Conservation (phyloP, 2,329 filamentous ascomycete species). For the Diaporthe sp. region DNA sequence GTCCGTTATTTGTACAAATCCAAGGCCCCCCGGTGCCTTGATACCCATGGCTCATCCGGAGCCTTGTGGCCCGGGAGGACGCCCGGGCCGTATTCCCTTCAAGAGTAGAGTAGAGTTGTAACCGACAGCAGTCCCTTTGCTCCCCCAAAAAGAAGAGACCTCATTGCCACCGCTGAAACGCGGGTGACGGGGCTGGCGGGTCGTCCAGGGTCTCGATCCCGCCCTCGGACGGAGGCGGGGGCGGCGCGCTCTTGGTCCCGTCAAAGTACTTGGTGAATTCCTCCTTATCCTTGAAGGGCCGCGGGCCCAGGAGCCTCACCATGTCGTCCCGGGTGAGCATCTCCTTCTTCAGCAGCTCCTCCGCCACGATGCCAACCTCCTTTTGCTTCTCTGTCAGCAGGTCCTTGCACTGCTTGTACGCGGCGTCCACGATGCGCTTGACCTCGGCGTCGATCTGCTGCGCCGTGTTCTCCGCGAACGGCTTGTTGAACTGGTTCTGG, state of each 20-base stretch:
- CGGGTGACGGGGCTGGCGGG: constrained; percentile 50
- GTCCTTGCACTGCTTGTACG: constrained; percentile 90
- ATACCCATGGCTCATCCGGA: background rate
- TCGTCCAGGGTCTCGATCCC: constrained; percentile 57
- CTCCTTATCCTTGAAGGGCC: constrained; percentile 86
- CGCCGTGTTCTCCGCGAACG: constrained; percentile 94
- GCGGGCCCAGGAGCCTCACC: constrained; percentile 85
- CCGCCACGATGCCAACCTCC: constrained; percentile 90
- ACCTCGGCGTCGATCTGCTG: constrained; percentile 94
- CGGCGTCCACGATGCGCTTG: constrained; percentile 89
- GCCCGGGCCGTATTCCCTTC: constrained; percentile 5
- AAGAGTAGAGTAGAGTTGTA: constrained; percentile 36
- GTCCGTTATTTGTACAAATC: constrained; percentile 20
- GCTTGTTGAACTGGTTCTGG: constrained; percentile 88
- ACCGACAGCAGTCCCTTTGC: background rate
- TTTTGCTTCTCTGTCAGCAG: constrained; percentile 88
- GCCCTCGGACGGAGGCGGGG: constrained; percentile 65
- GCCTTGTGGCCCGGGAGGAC: constrained; percentile 1
- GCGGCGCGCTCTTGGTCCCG: constrained; percentile 69
- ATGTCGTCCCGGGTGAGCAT: constrained; percentile 93
- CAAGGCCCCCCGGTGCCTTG: background rate
- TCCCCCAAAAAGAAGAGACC: background rate
- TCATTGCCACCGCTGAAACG: constrained; percentile 51
- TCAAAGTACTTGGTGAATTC: constrained; percentile 96
- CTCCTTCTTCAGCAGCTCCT: constrained; percentile 94